Evolutionary conservation across 2,329 filamentous ascomycete genomes (phyloP), one percentile per base, ranked within the genome.

Genomic region (Fusarium coffeatum): DNA sequence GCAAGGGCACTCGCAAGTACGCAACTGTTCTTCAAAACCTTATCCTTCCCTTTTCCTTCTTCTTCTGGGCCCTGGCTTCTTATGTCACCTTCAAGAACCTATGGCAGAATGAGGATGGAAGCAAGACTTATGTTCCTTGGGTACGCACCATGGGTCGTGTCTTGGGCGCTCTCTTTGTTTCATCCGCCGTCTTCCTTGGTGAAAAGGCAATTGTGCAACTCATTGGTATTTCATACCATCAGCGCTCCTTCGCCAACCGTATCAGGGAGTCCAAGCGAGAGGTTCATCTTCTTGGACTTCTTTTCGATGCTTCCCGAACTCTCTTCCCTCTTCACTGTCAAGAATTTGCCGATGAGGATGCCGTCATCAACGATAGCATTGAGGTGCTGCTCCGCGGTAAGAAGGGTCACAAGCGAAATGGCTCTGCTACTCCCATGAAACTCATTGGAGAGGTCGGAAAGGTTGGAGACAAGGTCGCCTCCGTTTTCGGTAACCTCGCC

Each of bases 261-360:
- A 98, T 99, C 84, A 92, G 93, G 79, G 90, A 93, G 43, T 97
- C 94, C 25, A 98, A 99, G 83, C 91, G 89, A 59, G 93, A 95
- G 72, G 88, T 98, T 49, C 87, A 89, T 76, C 87, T 98, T 4
- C 85, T 99, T 4, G 90, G 92, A 20, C 83, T 96, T 30, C 89
- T 99, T 58, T 98, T 97, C 79, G 94, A 98, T 70, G 94, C 94
- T 22, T 98, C 95, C 5, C 88, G 94, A 55, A 87, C 89, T 8
- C 85, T 98, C 53, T 99, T 98, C 76, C 96, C 96, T 27, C 92
- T 94, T 81, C 97, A 97, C 82, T 97, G 94, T 81, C 86, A 85
- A 25, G 95, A 98, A 75, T 98, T 99, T 74, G 85, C 87, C 20
- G 93, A 98, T 25, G 96, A 98, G 78, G 96, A 99, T 80, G 92